These are phyloP conservation scores for Spirogloea muscicola DNA, from an alignment of 139 green algal species.

Conservation along the genomic window DNA sequence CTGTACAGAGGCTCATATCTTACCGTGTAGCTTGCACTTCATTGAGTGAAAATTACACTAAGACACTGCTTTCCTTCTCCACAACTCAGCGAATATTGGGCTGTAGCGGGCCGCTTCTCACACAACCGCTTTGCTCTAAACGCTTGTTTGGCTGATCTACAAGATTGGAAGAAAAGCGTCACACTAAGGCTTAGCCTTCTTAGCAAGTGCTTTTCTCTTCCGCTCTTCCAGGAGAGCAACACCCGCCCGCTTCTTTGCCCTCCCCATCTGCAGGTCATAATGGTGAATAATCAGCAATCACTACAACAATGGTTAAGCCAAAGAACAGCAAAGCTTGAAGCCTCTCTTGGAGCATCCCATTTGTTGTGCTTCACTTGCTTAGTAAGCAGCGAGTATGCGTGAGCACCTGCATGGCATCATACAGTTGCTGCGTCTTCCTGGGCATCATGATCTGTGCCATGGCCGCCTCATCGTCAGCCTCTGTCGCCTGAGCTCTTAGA, in stretches of 20 bases:
- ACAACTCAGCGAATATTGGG: too few relatives aligned
- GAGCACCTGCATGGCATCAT: constrained; percentile 72
- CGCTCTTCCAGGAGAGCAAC: constrained; percentile 35
- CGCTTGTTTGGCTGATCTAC: too few relatives aligned
- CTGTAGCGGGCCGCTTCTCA: too few relatives aligned
- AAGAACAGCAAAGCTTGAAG: constrained; percentile 14
- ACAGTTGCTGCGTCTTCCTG: constrained; percentile 81
- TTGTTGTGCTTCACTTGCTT: neutral
- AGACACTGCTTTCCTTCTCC: too few relatives aligned
- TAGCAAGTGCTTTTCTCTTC: neutral
- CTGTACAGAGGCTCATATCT: too few relatives aligned
- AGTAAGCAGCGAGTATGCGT: neutral
- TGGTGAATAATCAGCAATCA: neutral
- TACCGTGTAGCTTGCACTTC: too few relatives aligned
- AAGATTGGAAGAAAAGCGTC: too few relatives aligned
- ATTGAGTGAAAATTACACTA: too few relatives aligned
- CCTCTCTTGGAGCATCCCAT: too few relatives aligned
- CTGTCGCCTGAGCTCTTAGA: constrained; percentile 8
- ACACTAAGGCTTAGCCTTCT: too few relatives aligned
- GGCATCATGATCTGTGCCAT: constrained; percentile 89
- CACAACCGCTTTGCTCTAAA: too few relatives aligned
- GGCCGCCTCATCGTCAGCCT: constrained; percentile 56
- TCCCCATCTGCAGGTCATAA: constrained; percentile 35
- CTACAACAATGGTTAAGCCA: neutral
- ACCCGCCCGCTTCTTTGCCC: constrained; percentile 22